Conservation (phyloP, 164 flowering plant genomes). For the Umbilicus rupestris region DNA sequence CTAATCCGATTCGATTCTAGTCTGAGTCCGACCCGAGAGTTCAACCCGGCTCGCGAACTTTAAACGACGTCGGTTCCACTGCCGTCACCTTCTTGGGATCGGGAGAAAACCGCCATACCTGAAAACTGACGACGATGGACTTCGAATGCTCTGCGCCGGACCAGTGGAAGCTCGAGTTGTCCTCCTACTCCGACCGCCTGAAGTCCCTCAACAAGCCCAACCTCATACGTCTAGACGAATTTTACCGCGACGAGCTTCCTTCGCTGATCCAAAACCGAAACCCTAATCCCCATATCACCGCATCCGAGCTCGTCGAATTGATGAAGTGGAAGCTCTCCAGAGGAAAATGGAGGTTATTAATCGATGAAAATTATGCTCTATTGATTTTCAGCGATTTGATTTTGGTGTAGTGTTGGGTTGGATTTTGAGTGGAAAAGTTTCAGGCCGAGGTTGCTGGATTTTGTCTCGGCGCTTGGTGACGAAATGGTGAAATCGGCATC, state of each 20-base stretch:
- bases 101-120: not conserved
- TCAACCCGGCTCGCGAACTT: too few relatives aligned
- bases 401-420: too few relatives aligned
- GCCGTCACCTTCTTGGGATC: not conserved
- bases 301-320: constrained; percentile 58
- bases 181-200: constrained; percentile 32
- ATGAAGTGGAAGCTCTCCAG: constrained; percentile 87
- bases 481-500: constrained; percentile 53
- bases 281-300: constrained; percentile 70
- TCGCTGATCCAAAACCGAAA: constrained; percentile 40
- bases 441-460: constrained; percentile 71
- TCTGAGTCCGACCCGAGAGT: too few relatives aligned
- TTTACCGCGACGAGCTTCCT: constrained; percentile 61
- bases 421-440: constrained; percentile 8
- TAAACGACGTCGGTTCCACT: too few relatives aligned
- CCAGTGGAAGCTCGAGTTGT: constrained; percentile 32
- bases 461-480: constrained; percentile 53
- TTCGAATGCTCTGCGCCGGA: constrained; percentile 25
- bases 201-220: constrained; percentile 43
- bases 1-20: too few relatives aligned
- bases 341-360: constrained; percentile 66
- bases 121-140: constrained; percentile 18
- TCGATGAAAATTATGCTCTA: not conserved
- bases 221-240: constrained; percentile 51
- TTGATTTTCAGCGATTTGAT: not conserved